Conservation (phyloP, 176 grass and related monocot species). For the Puya raimondii region DNA sequence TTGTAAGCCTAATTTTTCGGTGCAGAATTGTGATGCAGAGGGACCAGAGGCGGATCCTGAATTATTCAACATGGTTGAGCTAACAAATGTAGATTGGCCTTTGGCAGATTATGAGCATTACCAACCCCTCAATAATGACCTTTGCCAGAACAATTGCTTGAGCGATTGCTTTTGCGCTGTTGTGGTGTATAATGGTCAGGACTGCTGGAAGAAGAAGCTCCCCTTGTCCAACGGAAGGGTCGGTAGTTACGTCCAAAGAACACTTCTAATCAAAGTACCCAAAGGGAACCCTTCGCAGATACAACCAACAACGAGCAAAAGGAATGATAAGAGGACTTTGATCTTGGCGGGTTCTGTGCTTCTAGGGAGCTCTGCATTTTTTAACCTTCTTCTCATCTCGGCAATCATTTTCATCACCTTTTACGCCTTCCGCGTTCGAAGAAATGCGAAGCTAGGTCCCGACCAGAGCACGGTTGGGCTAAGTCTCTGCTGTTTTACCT, state of each 20-base stretch:
- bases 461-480: too few species aligned
- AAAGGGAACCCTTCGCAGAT: background rate
- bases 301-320: background rate
- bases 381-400: background rate
- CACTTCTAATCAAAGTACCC: slow-evolving; percentile 20
- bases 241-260: slow-evolving; percentile 1
- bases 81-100: slow-evolving; percentile 17
- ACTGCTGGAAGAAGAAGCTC: slow-evolving; percentile 31
- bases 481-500: background rate
- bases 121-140: background rate
- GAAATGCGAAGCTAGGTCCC: background rate
- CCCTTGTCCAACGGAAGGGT: slow-evolving; percentile 26
- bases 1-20: slow-evolving; percentile 15
- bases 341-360: background rate
- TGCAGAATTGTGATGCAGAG: slow-evolving; percentile 1
- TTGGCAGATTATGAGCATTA: slow-evolving; percentile 21
- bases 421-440: background rate
- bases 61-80: slow-evolving; percentile 7
- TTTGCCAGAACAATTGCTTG: slow-evolving; percentile 9
- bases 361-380: background rate
- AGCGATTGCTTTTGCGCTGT: slow-evolving; percentile 28
- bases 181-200: background rate
- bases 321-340: background rate
- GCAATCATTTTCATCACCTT: too few species aligned
- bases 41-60: background rate